Evolutionary conservation across 2,329 filamentous ascomycete species (phyloP), one percentile per base, ranked within the genome.

Genomic region (Diaporthe destruens): DNA sequence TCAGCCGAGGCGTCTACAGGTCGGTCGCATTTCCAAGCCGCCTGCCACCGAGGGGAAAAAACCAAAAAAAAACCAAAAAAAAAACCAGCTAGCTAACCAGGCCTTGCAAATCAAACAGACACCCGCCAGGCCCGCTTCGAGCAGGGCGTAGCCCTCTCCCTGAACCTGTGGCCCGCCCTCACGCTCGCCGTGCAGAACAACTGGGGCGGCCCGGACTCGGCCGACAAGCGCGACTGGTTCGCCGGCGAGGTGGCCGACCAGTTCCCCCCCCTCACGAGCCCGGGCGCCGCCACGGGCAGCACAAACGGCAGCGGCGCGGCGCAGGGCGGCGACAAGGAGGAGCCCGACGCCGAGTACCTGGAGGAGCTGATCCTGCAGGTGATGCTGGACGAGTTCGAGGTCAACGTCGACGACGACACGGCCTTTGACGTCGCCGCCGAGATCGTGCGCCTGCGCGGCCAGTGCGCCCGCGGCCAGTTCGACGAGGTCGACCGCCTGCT

Each of bases 141-240:
- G 81, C 92, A 96, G 79, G 93, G 91, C 80, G 92, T 98, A 77
- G 94, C 94, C 81, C 92, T 96, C 80, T 86, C 92, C 55, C 90
- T 99, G 76, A 91, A 95, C 85, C 89, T 93, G 79, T 99, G 96
- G 96, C 91, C 93, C 9, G 92, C 94, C 42, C 91, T 99, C 69
- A 93, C 92, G 63, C 91, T 98, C 80, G 94, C 96, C 59, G 94
- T 98, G 56, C 89, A 93, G 80, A 94, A 94, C 81, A 87, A 90
- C 83, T 98, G 95, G 93, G 96, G 96, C 78, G 96, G 96, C 2
- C 90, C 94, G 53, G 91, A 94, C 79, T 92, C 91, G 29, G 82
- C 87, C 74, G 94, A 97, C 83, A 98, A 98, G 86, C 93, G 96
- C 79, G 96, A 98, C 87, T 98, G 95, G 96, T 94, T 99, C 79